Base-by-base conservation (phyloP, 176 grass and related monocot genomes). In the Leersia perrieri region DNA sequence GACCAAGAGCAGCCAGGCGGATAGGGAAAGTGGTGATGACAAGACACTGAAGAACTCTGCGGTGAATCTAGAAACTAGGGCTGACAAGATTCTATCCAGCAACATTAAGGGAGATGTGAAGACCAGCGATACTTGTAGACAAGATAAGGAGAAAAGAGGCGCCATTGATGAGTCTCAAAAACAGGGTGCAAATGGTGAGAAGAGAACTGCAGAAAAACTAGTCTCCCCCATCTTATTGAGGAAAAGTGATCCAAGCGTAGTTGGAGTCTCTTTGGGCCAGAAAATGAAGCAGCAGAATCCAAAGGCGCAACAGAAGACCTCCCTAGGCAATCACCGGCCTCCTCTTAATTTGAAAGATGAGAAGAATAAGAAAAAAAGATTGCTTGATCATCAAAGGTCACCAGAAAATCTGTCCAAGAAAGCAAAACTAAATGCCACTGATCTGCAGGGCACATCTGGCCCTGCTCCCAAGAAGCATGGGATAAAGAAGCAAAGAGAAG, bases 171-270 rank as follows among this genome's bases (percentile, higher is more conserved):
- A 44, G 51, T 72, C 34, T 9, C 72, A 27, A 35, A 64, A 84
- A 65, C 49, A 55, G 26, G 33, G 34, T 85, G 36, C 45, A 61
- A 63, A 79, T 76, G 72, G 72, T 76, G 68, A 79, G 84, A 91
- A 82, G 89, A 80, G 36, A 73, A 47, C 44, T 74, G 40, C 72
- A 13, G 72, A 64, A 81, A 87, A 83, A 74, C 53, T 73, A 65
- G 75, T 72, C 68, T 90, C 85, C 27, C 71, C 93, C 31, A 33
- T 88, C 70, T 63, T 58, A 58, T 44, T 90, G 69, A 70, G 82
- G 63, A 88, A 78, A 86, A 86, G 73, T 80, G 85, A 88, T 61
- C 83, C 83, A 73, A 97, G 76, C 14, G 81, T 86, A 44, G 88
- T 86, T 40, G 88, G 72, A 30, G 60, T 88, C 79, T 88, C 73